Base-by-base conservation (phyloP, 2,329 filamentous ascomycete species). In the Nothopassalora personata region DNA sequence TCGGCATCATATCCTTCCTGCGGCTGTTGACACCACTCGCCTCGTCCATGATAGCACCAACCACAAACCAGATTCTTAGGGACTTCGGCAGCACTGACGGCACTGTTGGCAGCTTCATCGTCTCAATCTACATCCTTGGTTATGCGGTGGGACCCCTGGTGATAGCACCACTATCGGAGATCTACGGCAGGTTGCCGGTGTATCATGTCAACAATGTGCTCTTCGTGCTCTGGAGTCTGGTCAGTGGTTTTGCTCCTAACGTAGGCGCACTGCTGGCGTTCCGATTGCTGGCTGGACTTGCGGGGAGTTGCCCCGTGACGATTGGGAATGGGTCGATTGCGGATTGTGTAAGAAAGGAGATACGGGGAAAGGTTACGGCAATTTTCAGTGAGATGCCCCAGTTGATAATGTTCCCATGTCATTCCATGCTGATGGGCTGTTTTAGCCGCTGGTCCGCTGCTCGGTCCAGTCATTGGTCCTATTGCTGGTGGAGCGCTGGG, bases 401-500 rank as follows among this genome's bases (percentile, higher is more conserved):
- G 31, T 34, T 8, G 31, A 34, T 34, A 2, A 3, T 9, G 8
- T 15, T 9, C 5, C n/a, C 43, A 47, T 47, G 43, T 9, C 43
- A 23, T 23, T 34, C 11, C 31, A 34, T 34, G 7, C 31, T 34
- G 31, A 34, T 5, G 31, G 31, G 2, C 31, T 34, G 31, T 34
- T 11, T 9, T 11, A 34, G 31, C 31, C 11, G 55, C 59, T 43
- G 63, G 63, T 1, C 60, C 66, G 2, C 60, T 71, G n/a, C 57
- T 69, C 6, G 68, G 68, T 5, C 75, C 76, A 0, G 69, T 78
- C 47, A 60, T 77, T 46, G 79, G 74, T 0, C 76, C 76, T 6
- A 72, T 83, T 4, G 78, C 78, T 31, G 81, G 81, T 5, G 80
- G 79, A 0, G 83, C 80, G 56, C 69, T 83, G 0, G 75, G 75